Percentiles rank a stretch among this genome's conserved stretches.
Conservation (phyloP, 108 stramenopile species). For the Pseudonitzschia multistriata region DNA sequence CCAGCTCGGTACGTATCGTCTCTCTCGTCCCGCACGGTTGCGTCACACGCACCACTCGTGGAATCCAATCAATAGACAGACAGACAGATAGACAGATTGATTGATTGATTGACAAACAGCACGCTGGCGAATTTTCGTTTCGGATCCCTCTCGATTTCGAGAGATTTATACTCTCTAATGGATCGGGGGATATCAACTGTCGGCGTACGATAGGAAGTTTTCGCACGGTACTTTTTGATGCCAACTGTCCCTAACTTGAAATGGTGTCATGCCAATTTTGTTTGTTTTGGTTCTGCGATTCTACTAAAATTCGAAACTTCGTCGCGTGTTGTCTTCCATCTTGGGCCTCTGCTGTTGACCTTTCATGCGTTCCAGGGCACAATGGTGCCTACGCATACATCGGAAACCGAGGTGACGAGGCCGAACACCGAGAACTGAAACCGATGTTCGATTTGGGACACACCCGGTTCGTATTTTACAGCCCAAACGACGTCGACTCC, state of each 20-base stretch:
- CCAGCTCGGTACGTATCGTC: conserved; percentile 61
- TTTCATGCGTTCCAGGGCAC: conserved; percentile 36
- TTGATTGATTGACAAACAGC: too few species aligned
- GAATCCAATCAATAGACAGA: not conserved
- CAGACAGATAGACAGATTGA: too few species aligned
- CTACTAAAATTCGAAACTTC: not conserved
- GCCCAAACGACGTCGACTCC: conserved; percentile 82
- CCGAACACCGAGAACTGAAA: conserved; percentile 91
- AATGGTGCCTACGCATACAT: conserved; percentile 80
- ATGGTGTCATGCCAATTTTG: too few species aligned
- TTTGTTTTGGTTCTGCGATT: too few species aligned
- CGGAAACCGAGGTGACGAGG: conserved; percentile 91
- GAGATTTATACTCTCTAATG: too few species aligned
- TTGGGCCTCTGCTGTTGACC: not conserved
- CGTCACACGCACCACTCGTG: not conserved
- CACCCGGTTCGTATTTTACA: conserved; percentile 77
- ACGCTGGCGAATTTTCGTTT: too few species aligned
- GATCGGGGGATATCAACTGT: too few species aligned
- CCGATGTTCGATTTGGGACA: conserved; percentile 92
- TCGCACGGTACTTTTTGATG: too few species aligned
- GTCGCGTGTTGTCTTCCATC: not conserved
- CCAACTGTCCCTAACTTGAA: too few species aligned
- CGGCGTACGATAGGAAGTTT: too few species aligned
- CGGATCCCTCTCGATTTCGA: too few species aligned
- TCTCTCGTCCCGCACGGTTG: not conserved